Evolutionary conservation across 768 basidiomycete genomes (phyloP), one percentile per base, ranked within the genome.

Genomic region (Rhodosporidiobolus sp.): DNA sequence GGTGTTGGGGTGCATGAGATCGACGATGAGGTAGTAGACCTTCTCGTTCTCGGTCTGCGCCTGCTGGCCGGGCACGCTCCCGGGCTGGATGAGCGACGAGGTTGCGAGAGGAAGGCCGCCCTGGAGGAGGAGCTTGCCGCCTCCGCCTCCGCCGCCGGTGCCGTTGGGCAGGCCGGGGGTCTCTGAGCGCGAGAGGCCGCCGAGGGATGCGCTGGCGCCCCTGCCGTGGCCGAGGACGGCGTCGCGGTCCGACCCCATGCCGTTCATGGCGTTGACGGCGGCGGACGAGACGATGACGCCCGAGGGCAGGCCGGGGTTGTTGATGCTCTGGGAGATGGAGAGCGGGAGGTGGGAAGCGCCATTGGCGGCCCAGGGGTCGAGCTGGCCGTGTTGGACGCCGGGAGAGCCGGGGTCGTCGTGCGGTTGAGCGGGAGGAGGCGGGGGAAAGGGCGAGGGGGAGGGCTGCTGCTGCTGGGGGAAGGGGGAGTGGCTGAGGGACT

Each of bases 21-120:
- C 91, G 76, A 93, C 88, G 70, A 98, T 94, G 63, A 98, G 86
- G 19, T 85, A 84, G 81, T 93, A 95, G 55, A 99, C 96, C 83
- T 96, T 94, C 76, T 84, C 84, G 79, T 90, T 89, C 73, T 90
- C 89, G 34, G 55, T 53, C 67, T 67, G 70, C 28, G 69, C 70
- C 57, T 70, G 70, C n/a, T 50, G 54, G 24, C 65, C 71, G 26
- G 67, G 74, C 26, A 75, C 52, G 70, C 70, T 71, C n/a, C 74
- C 73, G 16, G 73, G 70, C 55, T 75, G 78, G 61, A 65, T 74
- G 28, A 74, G 54, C 53, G 75, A 77, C n/a, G 58, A 74, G 46
- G 63, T 69, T 43, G 59, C 64, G 32, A 71, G 30, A 4, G 63
- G 63, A 22, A 50, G 24, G 20, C 54, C 73, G 45, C 63, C 67